A percentile compares a stretch with the other conserved stretches of the same genome.
Evolutionary conservation across 805 yeast genomes (phyloP).

Genomic region (Schizosaccharomyces lindneri): DNA sequence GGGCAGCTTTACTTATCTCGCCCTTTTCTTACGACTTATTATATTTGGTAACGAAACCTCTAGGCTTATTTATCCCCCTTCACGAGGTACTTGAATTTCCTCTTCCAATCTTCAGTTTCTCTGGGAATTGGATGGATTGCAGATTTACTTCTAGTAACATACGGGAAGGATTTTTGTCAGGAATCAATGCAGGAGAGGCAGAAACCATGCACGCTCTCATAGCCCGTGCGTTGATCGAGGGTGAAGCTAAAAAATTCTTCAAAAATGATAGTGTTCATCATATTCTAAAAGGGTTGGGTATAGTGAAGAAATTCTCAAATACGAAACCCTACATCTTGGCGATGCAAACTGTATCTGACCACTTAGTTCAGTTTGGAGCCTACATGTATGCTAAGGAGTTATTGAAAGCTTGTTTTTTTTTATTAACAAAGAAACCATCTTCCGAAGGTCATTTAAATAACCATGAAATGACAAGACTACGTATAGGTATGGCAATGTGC

Average conservation of each 20-base stretch:
- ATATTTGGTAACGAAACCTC: neutral
- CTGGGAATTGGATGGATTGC: slow-evolving; percentile 2
- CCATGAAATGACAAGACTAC: neutral
- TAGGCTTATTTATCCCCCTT: neutral
- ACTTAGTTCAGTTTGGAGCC: slow-evolving; percentile 5
- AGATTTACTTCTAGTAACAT: slow-evolving; percentile 5
- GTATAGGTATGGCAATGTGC: neutral
- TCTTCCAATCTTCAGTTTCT: slow-evolving; percentile 4
- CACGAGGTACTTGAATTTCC: slow-evolving; percentile 5
- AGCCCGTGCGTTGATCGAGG: slow-evolving; percentile 5
- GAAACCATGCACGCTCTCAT: slow-evolving; percentile 6
- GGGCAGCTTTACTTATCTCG: neutral
- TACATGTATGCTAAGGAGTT: slow-evolving; percentile 4
- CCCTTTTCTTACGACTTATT: neutral
- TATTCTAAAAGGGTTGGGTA: slow-evolving; percentile 4
- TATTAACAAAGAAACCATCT: slow-evolving; percentile 4
- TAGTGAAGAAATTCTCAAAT: slow-evolving; percentile 4
- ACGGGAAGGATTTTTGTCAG: slow-evolving; percentile 3
- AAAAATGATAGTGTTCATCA: slow-evolving; percentile 5
- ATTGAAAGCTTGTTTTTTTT: slow-evolving; percentile 4
- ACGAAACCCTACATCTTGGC: slow-evolving; percentile 5
- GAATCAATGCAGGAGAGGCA: slow-evolving; percentile 4
- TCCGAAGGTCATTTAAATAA: too few species aligned
- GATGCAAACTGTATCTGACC: slow-evolving; percentile 4
- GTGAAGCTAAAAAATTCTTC: slow-evolving; percentile 2